Evolutionary conservation across 345 rosid genomes (phyloP).

Genomic region (Dipteronia dyeriana): DNA sequence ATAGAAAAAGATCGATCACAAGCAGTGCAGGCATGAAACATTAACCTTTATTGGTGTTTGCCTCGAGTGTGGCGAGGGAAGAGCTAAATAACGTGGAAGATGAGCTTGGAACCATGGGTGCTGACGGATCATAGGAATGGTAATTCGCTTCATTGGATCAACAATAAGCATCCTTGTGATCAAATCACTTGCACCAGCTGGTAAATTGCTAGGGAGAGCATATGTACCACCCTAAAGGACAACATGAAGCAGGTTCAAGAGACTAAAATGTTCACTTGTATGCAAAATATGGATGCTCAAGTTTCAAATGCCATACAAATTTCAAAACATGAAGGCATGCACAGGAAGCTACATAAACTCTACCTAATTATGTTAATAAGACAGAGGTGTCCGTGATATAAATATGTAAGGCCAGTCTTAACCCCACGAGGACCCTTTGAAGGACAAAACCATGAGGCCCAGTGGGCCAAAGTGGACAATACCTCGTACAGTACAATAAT

Average conservation of each 20-base stretch:
- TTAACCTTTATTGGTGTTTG: conserved; percentile 78
- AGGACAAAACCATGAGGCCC: no score
- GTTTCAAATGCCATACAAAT: neutral
- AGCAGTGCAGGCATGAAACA: no score
- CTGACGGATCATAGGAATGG: conserved; percentile 84
- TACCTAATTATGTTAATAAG: neutral
- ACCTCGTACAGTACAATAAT: neutral
- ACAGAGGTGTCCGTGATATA: no score
- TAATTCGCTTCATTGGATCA: conserved; percentile 87
- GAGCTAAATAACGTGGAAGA: conserved; percentile 86
- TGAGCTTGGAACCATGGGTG: conserved; percentile 86
- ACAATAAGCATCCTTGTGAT: conserved; percentile 94
- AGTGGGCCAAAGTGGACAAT: no score
- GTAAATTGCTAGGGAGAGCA: conserved; percentile 89
- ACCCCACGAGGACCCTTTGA: no score
- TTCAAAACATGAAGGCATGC: neutral
- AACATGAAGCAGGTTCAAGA: neutral
- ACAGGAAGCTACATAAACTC: neutral
- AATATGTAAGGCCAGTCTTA: no score
- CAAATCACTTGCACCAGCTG: conserved; percentile 83
- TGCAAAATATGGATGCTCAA: neutral
- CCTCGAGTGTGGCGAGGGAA: conserved; percentile 74
- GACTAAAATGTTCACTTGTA: neutral
- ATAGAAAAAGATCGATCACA: no score
- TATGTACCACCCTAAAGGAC: conserved; percentile 70